A percentile compares a stretch with the other conserved stretches of the same genome.
Evolutionary conservation across 148 eudicot genomes (phyloP).

Genomic region (Arbutus unedo): DNA sequence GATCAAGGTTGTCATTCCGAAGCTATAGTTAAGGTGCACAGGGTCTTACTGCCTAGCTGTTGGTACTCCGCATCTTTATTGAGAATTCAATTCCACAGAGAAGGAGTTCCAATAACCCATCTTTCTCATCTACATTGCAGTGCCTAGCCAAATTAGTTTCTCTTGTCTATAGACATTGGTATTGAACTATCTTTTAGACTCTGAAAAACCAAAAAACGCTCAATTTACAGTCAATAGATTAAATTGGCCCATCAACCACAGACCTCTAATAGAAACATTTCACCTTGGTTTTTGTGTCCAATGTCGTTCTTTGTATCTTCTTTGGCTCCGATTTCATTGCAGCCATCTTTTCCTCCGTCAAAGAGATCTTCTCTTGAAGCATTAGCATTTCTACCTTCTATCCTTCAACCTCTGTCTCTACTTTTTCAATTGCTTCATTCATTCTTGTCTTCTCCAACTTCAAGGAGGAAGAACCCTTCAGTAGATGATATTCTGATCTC

Average conservation of each 20-base stretch:
- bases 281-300: neutral
- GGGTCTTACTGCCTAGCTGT: too few species aligned
- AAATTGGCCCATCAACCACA: neutral
- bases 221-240: neutral
- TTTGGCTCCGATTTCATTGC: constrained; percentile 5
- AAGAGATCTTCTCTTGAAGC: constrained; percentile 11
- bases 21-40: too few species aligned
- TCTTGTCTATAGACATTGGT: neutral
- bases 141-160: neutral
- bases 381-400: neutral
- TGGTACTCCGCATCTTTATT: too few species aligned
- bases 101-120: neutral
- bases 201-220: neutral
- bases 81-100: neutral
- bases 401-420: neutral
- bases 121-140: neutral
- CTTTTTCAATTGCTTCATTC: neutral
- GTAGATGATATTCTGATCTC: neutral
- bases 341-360: neutral
- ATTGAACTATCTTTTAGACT: neutral
- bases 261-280: neutral
- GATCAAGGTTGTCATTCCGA: too few species aligned
- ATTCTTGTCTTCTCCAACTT: constrained; percentile 5
- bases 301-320: neutral
- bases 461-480: neutral